Base-by-base conservation (phyloP, 768 basidiomycete species). In the Hydnomerulius pinastri region DNA sequence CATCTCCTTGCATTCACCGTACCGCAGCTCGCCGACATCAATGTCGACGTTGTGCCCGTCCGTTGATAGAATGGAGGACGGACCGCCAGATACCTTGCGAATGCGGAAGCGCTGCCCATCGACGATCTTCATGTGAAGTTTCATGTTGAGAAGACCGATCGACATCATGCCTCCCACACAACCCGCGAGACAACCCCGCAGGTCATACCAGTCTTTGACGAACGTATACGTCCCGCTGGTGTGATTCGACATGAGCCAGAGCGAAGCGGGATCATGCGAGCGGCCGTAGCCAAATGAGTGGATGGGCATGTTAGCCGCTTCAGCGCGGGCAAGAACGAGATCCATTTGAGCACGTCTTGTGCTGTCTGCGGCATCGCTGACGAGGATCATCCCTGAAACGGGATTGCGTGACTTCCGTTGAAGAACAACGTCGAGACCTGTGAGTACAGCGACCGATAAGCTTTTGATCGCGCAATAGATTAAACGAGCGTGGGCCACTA, bases 221-320 rank as follows among this genome's bases (percentile, higher is more conserved):
- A 97, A 99, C 4, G 95, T 98, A 73, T 98, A 98, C 24, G 94
- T 97, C 21, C 97, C 97, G 56, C 84, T 84, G 3, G 97, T 98
- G 68, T 98, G 94, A 68, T 98, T 98, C 9, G 95, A 98, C 80
- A 99, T 95, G 39, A 98, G 84, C 97, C 97, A 98, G 28, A 99
- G 81, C 6, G 94, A 96, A 12, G 92, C 92, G 15, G 97, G 97
- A 68, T 98, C 97, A 65, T 98, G 97, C 13, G 92, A 90, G 51
- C 92, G 90, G 23, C 95, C 96, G 62, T 96, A 99, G 44, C 97
- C 97, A 57, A 99, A 88, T 3, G 95, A 90, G 68, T 99, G 96
- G 48, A 99, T 97, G 4, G 97, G 95, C 21, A 97, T 85, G 66
- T 93, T 93, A 25, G 92, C 97, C 11, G 97, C 96, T 64, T 99